Percentiles rank a stretch among this genome's conserved stretches.
phyloP scores from a whole-genome alignment of 106 monocot species.

The Gastrodia elata region DNA sequence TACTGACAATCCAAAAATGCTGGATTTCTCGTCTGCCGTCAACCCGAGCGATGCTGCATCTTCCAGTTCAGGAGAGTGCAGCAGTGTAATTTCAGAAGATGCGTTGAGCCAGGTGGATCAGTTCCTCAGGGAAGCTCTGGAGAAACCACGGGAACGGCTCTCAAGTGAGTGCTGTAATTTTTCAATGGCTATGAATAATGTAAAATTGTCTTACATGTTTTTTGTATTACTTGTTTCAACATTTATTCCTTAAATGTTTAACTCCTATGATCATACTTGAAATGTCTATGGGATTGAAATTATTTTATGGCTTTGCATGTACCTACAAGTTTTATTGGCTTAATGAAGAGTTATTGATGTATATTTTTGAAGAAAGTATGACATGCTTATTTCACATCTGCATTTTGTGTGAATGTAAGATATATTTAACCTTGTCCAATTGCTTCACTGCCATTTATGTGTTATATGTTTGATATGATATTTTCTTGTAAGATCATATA shows the following conservation, averaged over 20 bases:
- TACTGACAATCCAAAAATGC: background rate
- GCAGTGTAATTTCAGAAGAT: constrained; percentile 21
- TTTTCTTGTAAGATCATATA: too few species aligned
- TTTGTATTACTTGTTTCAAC: background rate
- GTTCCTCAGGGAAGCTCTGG: constrained; percentile 80
- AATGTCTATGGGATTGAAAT: background rate
- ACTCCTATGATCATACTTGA: background rate
- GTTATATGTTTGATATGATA: too few species aligned
- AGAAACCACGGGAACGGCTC: constrained; percentile 84
- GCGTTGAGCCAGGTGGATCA: constrained; percentile 59
- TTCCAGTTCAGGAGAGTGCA: background rate
- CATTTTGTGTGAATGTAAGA: background rate
- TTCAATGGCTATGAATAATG: background rate
- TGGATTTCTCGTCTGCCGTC: background rate
- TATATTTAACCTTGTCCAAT: background rate
- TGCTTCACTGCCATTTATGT: too few species aligned
- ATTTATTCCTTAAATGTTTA: background rate
- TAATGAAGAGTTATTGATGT: background rate
- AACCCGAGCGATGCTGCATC: background rate
- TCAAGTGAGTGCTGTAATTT: constrained; percentile 37
- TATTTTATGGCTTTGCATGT: background rate
- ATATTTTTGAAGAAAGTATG: background rate
- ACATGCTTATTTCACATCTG: background rate
- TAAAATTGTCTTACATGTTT: background rate
- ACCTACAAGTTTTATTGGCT: background rate